Percentiles rank a stretch among this genome's conserved stretches.
phyloP scores from a whole-genome alignment of 176 grass and related monocot species.

The Cymbopogon citratus region DNA sequence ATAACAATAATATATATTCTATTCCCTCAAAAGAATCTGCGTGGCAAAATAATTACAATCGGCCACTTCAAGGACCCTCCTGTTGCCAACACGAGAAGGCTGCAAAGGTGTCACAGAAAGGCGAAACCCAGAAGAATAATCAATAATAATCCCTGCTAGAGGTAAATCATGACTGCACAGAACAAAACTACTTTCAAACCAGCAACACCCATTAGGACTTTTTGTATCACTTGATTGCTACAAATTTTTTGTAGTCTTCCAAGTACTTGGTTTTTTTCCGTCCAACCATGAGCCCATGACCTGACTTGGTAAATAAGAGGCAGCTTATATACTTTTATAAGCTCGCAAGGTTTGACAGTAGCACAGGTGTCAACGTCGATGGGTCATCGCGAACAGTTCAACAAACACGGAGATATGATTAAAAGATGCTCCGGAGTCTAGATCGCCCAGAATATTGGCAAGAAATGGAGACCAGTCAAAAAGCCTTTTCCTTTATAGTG shows the following conservation, averaged over 20 bases:
- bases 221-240: background rate
- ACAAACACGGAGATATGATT: background rate
- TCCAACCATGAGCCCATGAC: background rate
- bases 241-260: background rate
- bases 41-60: too few species aligned
- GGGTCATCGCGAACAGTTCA: background rate
- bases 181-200: background rate
- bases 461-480: constrained; percentile 1
- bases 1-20: too few species aligned
- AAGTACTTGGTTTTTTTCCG: background rate
- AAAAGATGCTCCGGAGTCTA: constrained; percentile 1
- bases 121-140: background rate
- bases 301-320: constrained; percentile 32
- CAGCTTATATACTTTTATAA: constrained; percentile 15
- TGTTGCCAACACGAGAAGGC: too few species aligned
- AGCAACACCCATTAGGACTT: background rate
- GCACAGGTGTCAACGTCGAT: background rate
- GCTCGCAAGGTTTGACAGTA: constrained; percentile 18
- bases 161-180: background rate
- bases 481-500: constrained; percentile 2
- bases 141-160: background rate
- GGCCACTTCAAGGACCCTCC: too few species aligned
- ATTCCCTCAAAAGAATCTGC: too few species aligned
- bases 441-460: background rate
- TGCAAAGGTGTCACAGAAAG: background rate